Evolutionary conservation across 345 rosid species (phyloP), one percentile per base, ranked within the genome.

Genomic region (Raphanus sativus): DNA sequence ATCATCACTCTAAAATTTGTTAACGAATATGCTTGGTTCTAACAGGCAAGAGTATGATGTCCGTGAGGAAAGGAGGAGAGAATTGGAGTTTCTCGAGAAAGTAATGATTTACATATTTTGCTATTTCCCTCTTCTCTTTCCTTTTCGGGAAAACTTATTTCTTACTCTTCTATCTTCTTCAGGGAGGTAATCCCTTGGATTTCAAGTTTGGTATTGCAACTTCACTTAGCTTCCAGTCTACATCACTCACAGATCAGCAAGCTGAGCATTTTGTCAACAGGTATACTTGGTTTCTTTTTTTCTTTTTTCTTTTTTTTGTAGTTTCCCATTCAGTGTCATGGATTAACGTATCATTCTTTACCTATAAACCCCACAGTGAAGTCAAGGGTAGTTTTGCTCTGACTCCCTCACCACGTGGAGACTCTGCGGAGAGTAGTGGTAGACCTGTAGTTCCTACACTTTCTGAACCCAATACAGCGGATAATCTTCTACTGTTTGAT

Each of bases 171-270:
- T 75, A 62, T 33, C 80, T 81, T 8, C 77, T 77, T 76, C 87
- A 96, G 99, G 98, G 99, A 33, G 99, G 99, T 75, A 89, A 96
- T 87, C 99, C 99, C 63, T 86, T 96, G 86, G 99, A 96, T 82
- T 96, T 91, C 80, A 93, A 90, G 85, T 90, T 88, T 83, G 89
- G 86, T 69, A 83, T 84, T 82, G 87, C 86, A 75, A 84, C 94
- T 74, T 91, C 97, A 6, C 85, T 82, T 72, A 91, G 97, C 80
- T 87, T 91, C 83, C 99, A 96, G 85, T 96, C 99, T 72, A 90
- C 98, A 32, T 96, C 99, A 70, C 85, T 89, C 73, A 83, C 87
- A 32, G 92, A 93, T 86, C 90, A 86, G 83, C 98, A 88, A 9
- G 87, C 85, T 0, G 97, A 91, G 78, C 92, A 88, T 82, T 87